Percentiles rank a stretch among this genome's conserved stretches.
Conservation (phyloP, 495 filamentous ascomycete genomes). For the Parathielavia hyrcaniae region DNA sequence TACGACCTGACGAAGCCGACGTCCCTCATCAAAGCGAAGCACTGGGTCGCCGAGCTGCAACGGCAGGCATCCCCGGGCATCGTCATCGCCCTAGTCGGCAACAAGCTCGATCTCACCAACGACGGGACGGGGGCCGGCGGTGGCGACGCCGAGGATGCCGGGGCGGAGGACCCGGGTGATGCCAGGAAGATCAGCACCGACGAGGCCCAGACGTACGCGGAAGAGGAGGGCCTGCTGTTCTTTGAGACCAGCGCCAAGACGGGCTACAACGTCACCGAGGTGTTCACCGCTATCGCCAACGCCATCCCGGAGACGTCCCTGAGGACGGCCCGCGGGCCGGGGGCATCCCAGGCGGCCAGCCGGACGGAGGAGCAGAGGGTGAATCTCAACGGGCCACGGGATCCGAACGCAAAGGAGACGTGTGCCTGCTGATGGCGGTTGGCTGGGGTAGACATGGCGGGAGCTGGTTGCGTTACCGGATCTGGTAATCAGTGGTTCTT, state of each 20-base stretch:
- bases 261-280: conserved; percentile 83
- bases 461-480: not conserved
- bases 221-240: conserved; percentile 88
- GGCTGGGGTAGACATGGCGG: not conserved
- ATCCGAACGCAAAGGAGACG: conserved; percentile 71
- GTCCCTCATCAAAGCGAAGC: conserved; percentile 90
- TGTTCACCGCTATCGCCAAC: conserved; percentile 98
- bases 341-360: conserved; percentile 49
- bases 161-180: conserved; percentile 62
- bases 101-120: conserved; percentile 86
- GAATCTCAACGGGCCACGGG: conserved; percentile 57
- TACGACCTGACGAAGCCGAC: conserved; percentile 98
- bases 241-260: conserved; percentile 98
- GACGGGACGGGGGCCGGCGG: conserved; percentile 40
- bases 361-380: conserved; percentile 62
- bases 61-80: conserved; percentile 96
- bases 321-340: conserved; percentile 71
- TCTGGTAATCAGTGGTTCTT: conserved; percentile 18
- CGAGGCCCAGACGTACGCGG: conserved; percentile 88
- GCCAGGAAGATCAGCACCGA: conserved; percentile 78
- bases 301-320: conserved; percentile 93
- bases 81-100: conserved; percentile 94
- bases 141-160: conserved; percentile 40
- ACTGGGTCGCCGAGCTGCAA: conserved; percentile 98
- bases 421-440: conserved; percentile 67